These are phyloP conservation scores for Agaricales sp. DNA, from an alignment of 1,284 basidiomycete species.

Conservation along the genomic window DNA sequence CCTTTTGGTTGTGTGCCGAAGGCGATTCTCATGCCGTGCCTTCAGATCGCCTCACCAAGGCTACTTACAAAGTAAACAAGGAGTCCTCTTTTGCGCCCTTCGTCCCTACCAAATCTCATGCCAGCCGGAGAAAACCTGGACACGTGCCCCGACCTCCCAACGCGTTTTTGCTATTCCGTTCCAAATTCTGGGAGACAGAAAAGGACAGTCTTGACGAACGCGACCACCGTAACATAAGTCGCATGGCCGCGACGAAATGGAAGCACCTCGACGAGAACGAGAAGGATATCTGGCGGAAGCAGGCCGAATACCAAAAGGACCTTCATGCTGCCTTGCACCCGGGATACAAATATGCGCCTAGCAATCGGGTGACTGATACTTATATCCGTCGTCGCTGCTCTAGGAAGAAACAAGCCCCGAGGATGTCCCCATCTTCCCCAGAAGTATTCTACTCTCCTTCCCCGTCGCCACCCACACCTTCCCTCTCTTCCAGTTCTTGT, in stretches of 20 bases:
- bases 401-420: no score
- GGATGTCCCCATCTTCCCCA: no score
- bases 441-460: neutral
- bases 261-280: neutral
- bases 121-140: neutral
- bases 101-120: neutral
- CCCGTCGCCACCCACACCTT: neutral
- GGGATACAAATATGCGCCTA: neutral
- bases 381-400: no score
- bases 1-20: no score
- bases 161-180: neutral
- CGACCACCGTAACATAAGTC: neutral
- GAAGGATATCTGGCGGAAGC: neutral
- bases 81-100: neutral
- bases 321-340: neutral
- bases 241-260: neutral
- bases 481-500: neutral
- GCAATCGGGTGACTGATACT: no score
- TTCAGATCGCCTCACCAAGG: no score
- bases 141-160: constrained; percentile 1
- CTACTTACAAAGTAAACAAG: no score
- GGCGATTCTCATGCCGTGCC: no score
- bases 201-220: neutral
- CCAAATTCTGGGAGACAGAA: neutral
- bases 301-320: neutral